Conservation (phyloP, 371 early-diverging fungal species). For the Smittium culicis region DNA sequence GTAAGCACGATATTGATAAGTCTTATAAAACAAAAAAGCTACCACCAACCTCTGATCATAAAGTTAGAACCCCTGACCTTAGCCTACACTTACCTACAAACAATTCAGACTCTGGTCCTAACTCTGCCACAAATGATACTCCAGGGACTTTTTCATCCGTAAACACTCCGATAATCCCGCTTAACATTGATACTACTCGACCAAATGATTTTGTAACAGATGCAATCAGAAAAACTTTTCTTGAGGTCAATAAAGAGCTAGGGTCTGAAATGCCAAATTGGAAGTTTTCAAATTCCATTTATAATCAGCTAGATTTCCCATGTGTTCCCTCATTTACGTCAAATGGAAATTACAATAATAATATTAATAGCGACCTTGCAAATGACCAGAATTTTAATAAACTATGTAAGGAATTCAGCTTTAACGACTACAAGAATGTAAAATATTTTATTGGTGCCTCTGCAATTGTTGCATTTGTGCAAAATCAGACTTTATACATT, state of each 20-base stretch:
- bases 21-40: background rate
- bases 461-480: slow-evolving; percentile 57
- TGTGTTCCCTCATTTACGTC: too few relatives aligned
- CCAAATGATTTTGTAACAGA: slow-evolving; percentile 24
- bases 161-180: background rate
- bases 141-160: background rate
- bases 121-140: background rate
- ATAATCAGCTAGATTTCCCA: background rate
- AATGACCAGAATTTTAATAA: background rate
- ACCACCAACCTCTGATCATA: background rate
- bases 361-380: background rate
- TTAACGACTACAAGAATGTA: background rate
- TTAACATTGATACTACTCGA: slow-evolving; percentile 14
- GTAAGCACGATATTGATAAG: background rate
- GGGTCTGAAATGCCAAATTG: slow-evolving; percentile 30
- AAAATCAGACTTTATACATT: slow-evolving; percentile 63
- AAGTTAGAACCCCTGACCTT: background rate
- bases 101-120: background rate
- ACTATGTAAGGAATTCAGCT: background rate
- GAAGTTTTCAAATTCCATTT: background rate
- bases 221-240: slow-evolving; percentile 47
- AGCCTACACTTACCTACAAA: background rate
- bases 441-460: slow-evolving; percentile 21
- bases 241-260: slow-evolving; percentile 60
- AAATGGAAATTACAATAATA: background rate